phyloP scores from a whole-genome alignment of 345 rosid species.

The Turnera subulata region DNA sequence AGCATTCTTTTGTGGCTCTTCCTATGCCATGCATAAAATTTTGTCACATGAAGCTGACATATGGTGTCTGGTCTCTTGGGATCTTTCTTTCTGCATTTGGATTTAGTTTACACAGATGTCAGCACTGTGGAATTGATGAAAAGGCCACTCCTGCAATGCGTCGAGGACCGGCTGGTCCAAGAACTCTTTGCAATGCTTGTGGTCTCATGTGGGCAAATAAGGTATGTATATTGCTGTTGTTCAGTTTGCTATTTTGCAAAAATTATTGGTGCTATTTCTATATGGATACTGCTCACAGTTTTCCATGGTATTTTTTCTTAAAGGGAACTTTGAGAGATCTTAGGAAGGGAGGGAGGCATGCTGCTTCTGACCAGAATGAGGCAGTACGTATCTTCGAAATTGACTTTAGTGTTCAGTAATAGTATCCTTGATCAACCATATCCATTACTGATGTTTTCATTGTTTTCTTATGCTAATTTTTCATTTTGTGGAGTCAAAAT shows the following conservation, averaged over 20 bases:
- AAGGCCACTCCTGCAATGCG: constrained; percentile 76
- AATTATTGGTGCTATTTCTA: constrained; percentile 2
- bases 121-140: constrained; percentile 69
- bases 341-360: constrained; percentile 34
- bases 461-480: neutral
- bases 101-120: constrained; percentile 48
- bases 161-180: constrained; percentile 83
- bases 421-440: neutral
- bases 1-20: constrained; percentile 2
- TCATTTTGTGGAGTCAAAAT: constrained; percentile 4
- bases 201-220: constrained; percentile 89
- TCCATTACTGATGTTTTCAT: neutral
- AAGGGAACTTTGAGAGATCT: constrained; percentile 54
- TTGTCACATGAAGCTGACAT: neutral
- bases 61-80: neutral
- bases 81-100: constrained; percentile 12
- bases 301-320: constrained; percentile 4
- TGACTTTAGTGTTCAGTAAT: neutral
- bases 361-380: constrained; percentile 29
- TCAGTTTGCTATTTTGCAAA: too few relatives aligned
- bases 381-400: constrained; percentile 26
- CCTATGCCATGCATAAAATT: constrained; percentile 4
- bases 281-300: constrained; percentile 12
- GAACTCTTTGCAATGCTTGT: constrained; percentile 76
- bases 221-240: constrained; percentile 29